A percentile compares a stretch with the other conserved stretches of the same genome.
phyloP scores from a whole-genome alignment of 2,329 filamentous ascomycete species.

The Lasiodiplodia sp. region DNA sequence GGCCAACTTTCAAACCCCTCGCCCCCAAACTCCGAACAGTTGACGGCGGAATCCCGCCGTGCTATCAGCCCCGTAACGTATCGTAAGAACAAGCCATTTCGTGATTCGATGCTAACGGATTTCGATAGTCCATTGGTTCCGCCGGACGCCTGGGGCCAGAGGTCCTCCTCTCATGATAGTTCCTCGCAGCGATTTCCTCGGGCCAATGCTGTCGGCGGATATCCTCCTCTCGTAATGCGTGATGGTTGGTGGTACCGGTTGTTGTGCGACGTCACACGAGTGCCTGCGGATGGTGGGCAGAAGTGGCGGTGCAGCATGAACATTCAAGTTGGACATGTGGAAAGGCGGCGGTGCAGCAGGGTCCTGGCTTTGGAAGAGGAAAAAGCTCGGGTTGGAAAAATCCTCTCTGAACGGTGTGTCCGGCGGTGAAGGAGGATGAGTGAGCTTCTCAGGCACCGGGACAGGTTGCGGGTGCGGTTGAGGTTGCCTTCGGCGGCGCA shows the following conservation, averaged over 20 bases:
- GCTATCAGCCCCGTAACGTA: neutral
- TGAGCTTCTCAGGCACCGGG: constrained; percentile 1
- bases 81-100: neutral
- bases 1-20: neutral
- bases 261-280: constrained; percentile 13
- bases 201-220: neutral
- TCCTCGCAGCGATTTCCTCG: constrained; percentile 16
- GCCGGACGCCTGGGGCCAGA: constrained; percentile 8
- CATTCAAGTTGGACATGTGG: neutral
- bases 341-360: neutral
- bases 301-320: constrained; percentile 8
- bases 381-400: neutral
- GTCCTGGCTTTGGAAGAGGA: neutral
- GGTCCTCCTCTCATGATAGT: constrained; percentile 10
- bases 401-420: neutral
- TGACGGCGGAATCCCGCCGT: neutral
- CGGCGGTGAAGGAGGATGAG: neutral
- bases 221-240: constrained; percentile 4
- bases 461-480: neutral
- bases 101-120: neutral
- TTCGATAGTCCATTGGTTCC: constrained; percentile 21
- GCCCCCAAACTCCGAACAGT: constrained; percentile 6
- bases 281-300: constrained; percentile 12
- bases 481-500: constrained; percentile 8
- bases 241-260: neutral